A percentile compares a stretch with the other conserved stretches of the same genome.
Evolutionary conservation across 2,329 filamentous ascomycete species (phyloP).

Genomic region (Emergomyces africanus): DNA sequence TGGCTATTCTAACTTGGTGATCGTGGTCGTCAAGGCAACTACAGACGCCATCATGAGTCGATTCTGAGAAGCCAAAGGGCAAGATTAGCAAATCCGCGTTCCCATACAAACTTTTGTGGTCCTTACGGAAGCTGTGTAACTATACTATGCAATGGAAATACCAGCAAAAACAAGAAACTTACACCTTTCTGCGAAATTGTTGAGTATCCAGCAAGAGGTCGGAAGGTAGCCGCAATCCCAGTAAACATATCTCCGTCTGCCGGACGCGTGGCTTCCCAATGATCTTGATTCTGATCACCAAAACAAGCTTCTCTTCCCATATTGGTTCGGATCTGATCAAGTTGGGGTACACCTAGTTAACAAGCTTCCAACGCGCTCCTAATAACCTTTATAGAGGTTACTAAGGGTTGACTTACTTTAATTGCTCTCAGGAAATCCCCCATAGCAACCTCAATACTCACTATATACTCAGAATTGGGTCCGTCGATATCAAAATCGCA

Average conservation of each 20-base stretch:
- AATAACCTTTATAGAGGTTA: background rate
- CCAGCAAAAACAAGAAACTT: background rate
- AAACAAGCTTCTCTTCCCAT: background rate
- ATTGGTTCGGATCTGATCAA: slow-evolving; percentile 1
- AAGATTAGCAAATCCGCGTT: background rate
- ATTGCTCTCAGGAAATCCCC: background rate
- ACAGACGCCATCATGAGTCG: background rate
- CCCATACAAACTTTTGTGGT: background rate
- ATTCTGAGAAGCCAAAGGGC: background rate
- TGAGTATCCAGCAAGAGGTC: background rate
- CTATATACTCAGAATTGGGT: background rate
- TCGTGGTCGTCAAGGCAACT: background rate
- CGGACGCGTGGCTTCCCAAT: background rate
- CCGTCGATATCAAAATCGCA: slow-evolving; percentile 1
- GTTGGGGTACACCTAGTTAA: background rate
- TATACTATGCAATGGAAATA: background rate
- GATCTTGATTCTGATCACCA: background rate
- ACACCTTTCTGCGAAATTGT: background rate
- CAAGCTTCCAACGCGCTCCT: background rate
- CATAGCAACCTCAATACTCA: background rate
- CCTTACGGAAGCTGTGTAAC: background rate
- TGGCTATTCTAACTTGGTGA: background rate
- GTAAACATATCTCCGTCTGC: background rate
- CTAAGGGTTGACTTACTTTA: background rate
- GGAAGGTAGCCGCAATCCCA: background rate